phyloP scores from a whole-genome alignment of 768 basidiomycete genomes.

The Dendrothele bispora region DNA sequence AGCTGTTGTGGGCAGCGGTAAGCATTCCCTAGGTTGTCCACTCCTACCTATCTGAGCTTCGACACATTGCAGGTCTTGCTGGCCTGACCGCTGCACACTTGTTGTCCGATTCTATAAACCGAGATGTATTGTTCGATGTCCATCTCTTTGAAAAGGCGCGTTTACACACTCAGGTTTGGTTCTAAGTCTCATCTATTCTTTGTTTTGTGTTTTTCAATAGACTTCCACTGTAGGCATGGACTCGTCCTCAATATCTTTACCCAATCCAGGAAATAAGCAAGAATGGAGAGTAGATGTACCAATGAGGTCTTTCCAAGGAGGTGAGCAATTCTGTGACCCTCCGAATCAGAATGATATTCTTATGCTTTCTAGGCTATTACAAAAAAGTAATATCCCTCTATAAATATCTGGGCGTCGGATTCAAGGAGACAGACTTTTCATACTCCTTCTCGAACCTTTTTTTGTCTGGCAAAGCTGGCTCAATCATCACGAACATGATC shows the following conservation, averaged over 20 bases:
- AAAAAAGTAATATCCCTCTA: constrained; percentile 69
- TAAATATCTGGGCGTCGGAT: constrained; percentile 54
- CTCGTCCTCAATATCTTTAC: constrained; percentile 53
- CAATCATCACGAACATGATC: constrained; percentile 51
- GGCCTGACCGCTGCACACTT: constrained; percentile 70
- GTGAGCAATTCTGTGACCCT: constrained; percentile 33
- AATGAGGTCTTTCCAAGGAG: constrained; percentile 82
- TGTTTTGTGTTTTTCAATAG: constrained; percentile 28
- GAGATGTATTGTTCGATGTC: constrained; percentile 56
- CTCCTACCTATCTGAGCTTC: no score
- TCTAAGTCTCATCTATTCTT: background rate
- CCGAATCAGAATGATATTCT: background rate
- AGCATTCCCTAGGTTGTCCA: no score
- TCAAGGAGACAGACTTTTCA: constrained; percentile 58
- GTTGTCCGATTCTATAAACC: constrained; percentile 34
- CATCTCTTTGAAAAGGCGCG: constrained; percentile 76
- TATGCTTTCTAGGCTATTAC: constrained; percentile 61
- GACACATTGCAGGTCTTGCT: constrained; percentile 64
- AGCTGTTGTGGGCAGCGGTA: constrained; percentile 70
- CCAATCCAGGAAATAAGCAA: constrained; percentile 31
- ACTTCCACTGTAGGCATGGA: constrained; percentile 66
- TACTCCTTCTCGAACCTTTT: constrained; percentile 68
- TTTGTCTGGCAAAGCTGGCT: constrained; percentile 11
- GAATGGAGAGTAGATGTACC: constrained; percentile 72
- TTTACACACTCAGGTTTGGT: background rate